Conservation (phyloP, 805 yeast species). For the Blastobotrys peoriensis region DNA sequence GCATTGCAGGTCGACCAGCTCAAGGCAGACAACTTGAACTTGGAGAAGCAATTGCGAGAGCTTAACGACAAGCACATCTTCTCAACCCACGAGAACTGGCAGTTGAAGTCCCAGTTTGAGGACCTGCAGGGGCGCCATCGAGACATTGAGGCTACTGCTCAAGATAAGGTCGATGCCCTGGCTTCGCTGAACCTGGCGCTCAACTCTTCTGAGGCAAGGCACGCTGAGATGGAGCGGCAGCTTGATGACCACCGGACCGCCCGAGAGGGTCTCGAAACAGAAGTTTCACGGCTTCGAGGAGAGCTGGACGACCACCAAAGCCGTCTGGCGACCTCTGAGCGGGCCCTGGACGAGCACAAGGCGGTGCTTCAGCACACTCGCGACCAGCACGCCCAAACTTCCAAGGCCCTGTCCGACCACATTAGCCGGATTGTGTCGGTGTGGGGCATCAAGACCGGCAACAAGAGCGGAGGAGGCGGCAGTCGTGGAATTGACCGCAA, state of each 20-base stretch:
- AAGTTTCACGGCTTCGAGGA: slow-evolving; percentile 13
- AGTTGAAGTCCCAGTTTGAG: slow-evolving; percentile 14
- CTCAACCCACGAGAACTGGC: slow-evolving; percentile 13
- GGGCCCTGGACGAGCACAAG: slow-evolving; percentile 18
- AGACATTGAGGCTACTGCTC: slow-evolving; percentile 19
- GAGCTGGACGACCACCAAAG: slow-evolving; percentile 16
- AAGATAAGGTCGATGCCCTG: slow-evolving; percentile 21
- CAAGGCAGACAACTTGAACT: slow-evolving; percentile 16
- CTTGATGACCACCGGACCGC: slow-evolving; percentile 15
- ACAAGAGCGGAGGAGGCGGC: background rate
- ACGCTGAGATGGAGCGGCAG: slow-evolving; percentile 13
- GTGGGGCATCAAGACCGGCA: slow-evolving; percentile 16
- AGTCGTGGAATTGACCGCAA: background rate
- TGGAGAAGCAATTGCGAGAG: slow-evolving; percentile 21
- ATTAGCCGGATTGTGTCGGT: slow-evolving; percentile 20
- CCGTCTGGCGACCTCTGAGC: slow-evolving; percentile 15
- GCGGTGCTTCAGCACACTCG: slow-evolving; percentile 13
- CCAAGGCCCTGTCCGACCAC: slow-evolving; percentile 19
- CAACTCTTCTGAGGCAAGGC: slow-evolving; percentile 19
- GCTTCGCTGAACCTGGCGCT: slow-evolving; percentile 24
- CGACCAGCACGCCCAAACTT: slow-evolving; percentile 18
- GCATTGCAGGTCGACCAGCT: slow-evolving; percentile 12
- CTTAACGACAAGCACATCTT: slow-evolving; percentile 16
- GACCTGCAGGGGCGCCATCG: slow-evolving; percentile 2
- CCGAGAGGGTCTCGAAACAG: slow-evolving; percentile 14